Evolutionary conservation across 2,329 filamentous ascomycete genomes (phyloP), one percentile per base, ranked within the genome.

Genomic region (Nemania diffusa): DNA sequence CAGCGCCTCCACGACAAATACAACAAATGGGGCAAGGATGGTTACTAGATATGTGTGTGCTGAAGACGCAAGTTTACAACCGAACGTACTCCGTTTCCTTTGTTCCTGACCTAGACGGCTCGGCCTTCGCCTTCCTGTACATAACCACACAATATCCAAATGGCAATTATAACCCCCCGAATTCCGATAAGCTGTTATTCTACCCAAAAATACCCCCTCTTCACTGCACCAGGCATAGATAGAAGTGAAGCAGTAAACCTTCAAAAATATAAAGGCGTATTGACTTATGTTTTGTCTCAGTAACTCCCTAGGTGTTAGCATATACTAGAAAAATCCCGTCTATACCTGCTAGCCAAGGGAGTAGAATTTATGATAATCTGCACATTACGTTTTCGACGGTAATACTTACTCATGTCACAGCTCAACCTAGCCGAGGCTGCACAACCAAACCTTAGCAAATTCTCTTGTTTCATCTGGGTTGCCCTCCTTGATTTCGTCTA

Each of bases 21-120:
- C 90, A 99, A 99, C 92, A 99, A 99, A 88, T 98, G 93, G 90
- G 96, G 96, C 82, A 98, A 98, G 90, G 96, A 98, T 74, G 94
- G 93, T 75, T 67, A 67, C 61, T 66, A 66, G 52, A 58, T 32
- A 37, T n/a, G n/a, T 67, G 52, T 46, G 34, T 67, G 44, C 37
- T 22, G 57, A 67, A 48, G 61, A 62, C 50, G 29, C 53, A 53
- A 64, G 57, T 67, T 40, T 70, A 37, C 46, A 61, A 64, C 42
- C 40, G 8, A 26, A 65, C 44, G 13, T 57, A 60, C 62, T 51
- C 57, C 52, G 40, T 68, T 68, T 69, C 62, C 64, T 69, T 68
- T 60, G 51, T 64, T 46, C 44, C 34, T 42, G 50, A 64, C 61
- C 53, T 71, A 71, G 70, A 72, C 46, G 56, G 62, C 64, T 64